phyloP scores from a whole-genome alignment of 257 asterid genomes.

The Cruciata laevipes region DNA sequence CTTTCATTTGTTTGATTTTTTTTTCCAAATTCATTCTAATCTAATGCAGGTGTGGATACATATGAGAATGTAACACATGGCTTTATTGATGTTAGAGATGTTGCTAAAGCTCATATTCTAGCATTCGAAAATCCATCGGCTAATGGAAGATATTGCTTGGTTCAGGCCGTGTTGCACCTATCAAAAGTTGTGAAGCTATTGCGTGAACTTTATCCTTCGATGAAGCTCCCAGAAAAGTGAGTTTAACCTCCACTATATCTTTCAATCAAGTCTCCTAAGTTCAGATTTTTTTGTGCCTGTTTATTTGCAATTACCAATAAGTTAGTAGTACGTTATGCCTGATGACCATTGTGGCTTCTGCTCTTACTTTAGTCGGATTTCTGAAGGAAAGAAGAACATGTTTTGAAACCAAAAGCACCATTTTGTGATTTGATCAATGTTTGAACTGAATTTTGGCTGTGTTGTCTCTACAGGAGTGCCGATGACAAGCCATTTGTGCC shows the following conservation, averaged over 20 bases:
- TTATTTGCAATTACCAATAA: not conserved
- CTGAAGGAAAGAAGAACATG: not conserved
- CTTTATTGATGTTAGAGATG: constrained; percentile 32
- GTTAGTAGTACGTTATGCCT: not conserved
- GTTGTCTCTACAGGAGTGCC: constrained; percentile 41
- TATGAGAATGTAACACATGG: constrained; percentile 22
- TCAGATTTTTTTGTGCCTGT: not conserved
- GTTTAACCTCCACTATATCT: not conserved
- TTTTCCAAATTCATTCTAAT: not conserved
- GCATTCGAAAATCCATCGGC: constrained; percentile 25
- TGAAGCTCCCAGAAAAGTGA: constrained; percentile 18
- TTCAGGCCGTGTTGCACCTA: constrained; percentile 15
- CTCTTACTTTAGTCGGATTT: not conserved
- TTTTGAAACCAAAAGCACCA: constrained; percentile 1
- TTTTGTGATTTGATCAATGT: not conserved
- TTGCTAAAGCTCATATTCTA: constrained; percentile 25
- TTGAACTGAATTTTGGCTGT: not conserved
- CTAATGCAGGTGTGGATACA: constrained; percentile 51
- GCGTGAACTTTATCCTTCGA: constrained; percentile 19
- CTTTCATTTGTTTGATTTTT: constrained; percentile 1
- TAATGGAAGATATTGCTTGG: constrained; percentile 26
- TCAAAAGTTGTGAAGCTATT: constrained; percentile 21
- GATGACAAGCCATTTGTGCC: constrained; percentile 60
- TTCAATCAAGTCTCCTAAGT: not conserved
- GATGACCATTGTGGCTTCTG: not conserved